Evolutionary conservation across 371 early-diverging fungal species (phyloP), one percentile per base, ranked within the genome.

Genomic region (Conidiobolus coronatus): DNA sequence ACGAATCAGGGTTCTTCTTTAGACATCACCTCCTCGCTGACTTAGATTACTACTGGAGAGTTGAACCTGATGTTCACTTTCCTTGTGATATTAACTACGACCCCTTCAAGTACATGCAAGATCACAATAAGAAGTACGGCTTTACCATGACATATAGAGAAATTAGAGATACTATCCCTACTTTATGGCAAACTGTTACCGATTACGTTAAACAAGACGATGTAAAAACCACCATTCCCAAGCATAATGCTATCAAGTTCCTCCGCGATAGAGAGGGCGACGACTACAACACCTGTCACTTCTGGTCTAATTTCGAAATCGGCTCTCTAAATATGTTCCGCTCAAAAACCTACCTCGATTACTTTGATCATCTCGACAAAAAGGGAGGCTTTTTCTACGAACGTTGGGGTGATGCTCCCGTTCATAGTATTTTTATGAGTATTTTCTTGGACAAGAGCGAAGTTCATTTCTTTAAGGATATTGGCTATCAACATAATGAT

Each of bases 251-350:
- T 39, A 40, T 45, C 15, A 35, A 43, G 6, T 49, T 48, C 38
- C 34, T 52, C 21, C 49, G 45, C 8, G 20, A 34, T 35, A 40
- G 49, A 41, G n/a, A 41, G 13, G 46, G 45, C 0, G 45, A 43
- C 18, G 43, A 36, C 15, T 53, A 44, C 43, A 65, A 68, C 42
- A 64, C 73, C 13, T 88, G 91, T 54, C 93, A 93, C 52, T 94
- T 91, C 53, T 92, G 95, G 94, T 79, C 83, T 36, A 95, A 93
- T 53, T 94, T 95, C 68, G 95, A 94, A 60, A 86, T 95, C 46
- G 94, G 66, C 13, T 72, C 73, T 55, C 65, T 94, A 54, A 68
- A 75, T 20, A 80, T 88, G 55, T 77, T 77, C 52, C 68, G 89
- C 51, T 60, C 68, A n/a, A 55, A 66, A 11, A 66, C 62, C 29